Evolutionary conservation across 2,329 filamentous ascomycete genomes (phyloP), one percentile per base, ranked within the genome.

Genomic region (Aspergillus novofumigatus): DNA sequence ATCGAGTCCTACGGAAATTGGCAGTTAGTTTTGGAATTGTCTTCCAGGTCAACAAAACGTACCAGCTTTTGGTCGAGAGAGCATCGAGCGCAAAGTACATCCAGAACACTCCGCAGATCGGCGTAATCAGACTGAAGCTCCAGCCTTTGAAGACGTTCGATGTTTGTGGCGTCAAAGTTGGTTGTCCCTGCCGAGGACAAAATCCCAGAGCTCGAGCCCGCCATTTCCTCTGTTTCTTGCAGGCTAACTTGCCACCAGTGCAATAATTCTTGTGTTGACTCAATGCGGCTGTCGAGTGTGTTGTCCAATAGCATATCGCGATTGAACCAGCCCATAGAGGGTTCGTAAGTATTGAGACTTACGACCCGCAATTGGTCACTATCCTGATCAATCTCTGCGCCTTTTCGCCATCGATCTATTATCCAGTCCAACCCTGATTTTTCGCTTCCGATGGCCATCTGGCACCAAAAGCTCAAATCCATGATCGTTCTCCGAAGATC

Each of bases 401-500:
- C 89, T 48, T 81, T 83, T 8, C 90, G 89, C 86, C 87, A 93
- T 56, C 88, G 83, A 50, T 88, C 85, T 64, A 89, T 86, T 65
- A 96, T 90, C 93, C 95, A 99, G 66, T 93, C 90, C 48, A 96
- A 83, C 0, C 94, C 93, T 21, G 90, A 89, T 64, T 89, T 89
- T n/a, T 85, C 81, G 69, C 96, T 94, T 4, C 94, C 95, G 9
- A 99, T 86, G 0, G 89, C 91, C 75, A 97, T 92, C 71, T 99
- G 94, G 71, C 95, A 99, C 93, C 93, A 99, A 70, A 95, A 94
- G 70, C 96, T 88, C 28, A 99, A 81, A 59, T 97, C 92, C 55
- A 83, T 86, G 51, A 99, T 85, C 2, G 88, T 87, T 23, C 88
- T 91, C 54, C 94, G 86, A 11, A 99, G 77, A 70, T 99, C 94